Percentiles rank a stretch among this genome's conserved stretches.
phyloP scores from a whole-genome alignment of 2,329 filamentous ascomycete genomes.

The Paecilomyces sp. region DNA sequence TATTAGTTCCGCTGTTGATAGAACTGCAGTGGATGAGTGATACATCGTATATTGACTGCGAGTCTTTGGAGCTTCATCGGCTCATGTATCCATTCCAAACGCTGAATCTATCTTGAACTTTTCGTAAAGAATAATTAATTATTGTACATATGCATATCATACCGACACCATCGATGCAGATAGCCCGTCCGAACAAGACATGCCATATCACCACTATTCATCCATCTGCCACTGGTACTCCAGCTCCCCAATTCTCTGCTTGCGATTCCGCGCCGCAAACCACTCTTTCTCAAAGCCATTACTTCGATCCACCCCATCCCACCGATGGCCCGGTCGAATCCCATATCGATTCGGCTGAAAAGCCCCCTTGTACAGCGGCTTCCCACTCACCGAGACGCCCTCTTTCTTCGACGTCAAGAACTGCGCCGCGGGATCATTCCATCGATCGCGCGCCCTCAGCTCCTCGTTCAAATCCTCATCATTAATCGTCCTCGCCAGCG shows the following conservation, averaged over 20 bases:
- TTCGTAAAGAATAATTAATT: background rate
- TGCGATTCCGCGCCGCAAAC: constrained; percentile 79
- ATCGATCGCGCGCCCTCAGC: constrained; percentile 66
- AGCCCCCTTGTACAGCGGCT: constrained; percentile 68
- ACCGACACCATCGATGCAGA: background rate
- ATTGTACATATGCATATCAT: background rate
- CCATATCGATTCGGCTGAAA: constrained; percentile 88
- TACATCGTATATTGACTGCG: too few species aligned
- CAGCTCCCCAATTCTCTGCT: constrained; percentile 67
- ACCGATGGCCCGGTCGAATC: constrained; percentile 84
- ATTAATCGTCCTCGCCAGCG: constrained; percentile 70
- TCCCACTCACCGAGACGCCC: constrained; percentile 44
- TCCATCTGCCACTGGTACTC: constrained; percentile 97
- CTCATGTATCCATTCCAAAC: background rate
- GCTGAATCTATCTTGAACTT: background rate
- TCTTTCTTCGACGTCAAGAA: constrained; percentile 54
- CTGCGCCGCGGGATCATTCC: constrained; percentile 88
- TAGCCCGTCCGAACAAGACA: background rate
- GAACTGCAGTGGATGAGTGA: too few species aligned
- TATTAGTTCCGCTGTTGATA: background rate
- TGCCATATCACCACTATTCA: constrained; percentile 46
- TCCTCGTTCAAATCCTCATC: constrained; percentile 82
- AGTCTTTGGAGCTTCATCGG: too few species aligned
- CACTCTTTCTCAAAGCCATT: constrained; percentile 92
- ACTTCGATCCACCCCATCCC: constrained; percentile 92